Base-by-base conservation (phyloP, 768 basidiomycete species). In the Leccinum subgranulosum region DNA sequence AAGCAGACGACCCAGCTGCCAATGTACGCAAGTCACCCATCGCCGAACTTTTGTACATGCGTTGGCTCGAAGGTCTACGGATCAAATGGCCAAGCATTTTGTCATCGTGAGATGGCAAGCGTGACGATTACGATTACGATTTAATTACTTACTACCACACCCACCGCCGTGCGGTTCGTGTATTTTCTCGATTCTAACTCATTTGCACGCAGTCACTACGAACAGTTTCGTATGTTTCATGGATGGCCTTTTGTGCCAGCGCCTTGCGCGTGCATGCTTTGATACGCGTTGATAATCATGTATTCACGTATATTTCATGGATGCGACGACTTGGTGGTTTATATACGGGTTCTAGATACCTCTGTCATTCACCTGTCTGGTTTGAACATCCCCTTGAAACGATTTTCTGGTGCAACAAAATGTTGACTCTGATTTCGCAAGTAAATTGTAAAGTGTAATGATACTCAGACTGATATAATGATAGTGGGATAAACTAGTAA, bases 21-120 rank as follows among this genome's bases (percentile, higher is more conserved):
- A 78, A 80, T 12, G 70, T 77, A 54, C 81, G 84, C 60, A 89
- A 87, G 70, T 94, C 92, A 55, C 94, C 95, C 6, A 94, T 98
- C 28, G 91, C 94, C 21, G 96, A 98, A 70, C 81, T 98, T 61
- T 77, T 98, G n/a, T 98, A 98, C 71, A 87, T 95, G 82, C 85
- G 96, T 50, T 98, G 96, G 95, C 77, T 98, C 25, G 92, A 97
- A 67, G 94, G 94, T 3, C 75, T 97, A 53, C 88, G 85, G 73
- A 77, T 94, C 67, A 94, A 92, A 71, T 95, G 94, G 94, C 92
- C 92, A 6, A 89, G 79, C 65, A 79, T 91, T 51, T 74, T 81
- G 41, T 79, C 69, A 12, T 72, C 64, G 46, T 69, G 50, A 62
- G 53, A 29, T 14, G 25, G 15, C 50, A 6, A 17, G 23, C 36